phyloP scores from a whole-genome alignment of 805 yeast species.

The Ogataea wickerhamii region DNA sequence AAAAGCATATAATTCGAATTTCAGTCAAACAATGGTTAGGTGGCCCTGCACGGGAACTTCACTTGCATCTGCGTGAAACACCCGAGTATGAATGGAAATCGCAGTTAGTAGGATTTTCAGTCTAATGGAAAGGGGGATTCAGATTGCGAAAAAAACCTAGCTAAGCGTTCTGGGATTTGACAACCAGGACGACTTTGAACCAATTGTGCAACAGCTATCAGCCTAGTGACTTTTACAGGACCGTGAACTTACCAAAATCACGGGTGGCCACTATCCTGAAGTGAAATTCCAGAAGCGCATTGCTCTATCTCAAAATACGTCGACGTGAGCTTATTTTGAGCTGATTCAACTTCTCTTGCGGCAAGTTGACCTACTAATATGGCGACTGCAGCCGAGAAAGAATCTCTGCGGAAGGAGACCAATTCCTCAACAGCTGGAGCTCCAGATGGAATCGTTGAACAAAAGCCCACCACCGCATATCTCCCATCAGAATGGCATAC shows the following conservation, averaged over 20 bases:
- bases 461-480: slow-evolving; percentile 1
- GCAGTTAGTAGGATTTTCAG: neutral
- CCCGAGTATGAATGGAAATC: slow-evolving; percentile 1
- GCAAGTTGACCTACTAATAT: too few species aligned
- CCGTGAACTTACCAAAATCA: neutral
- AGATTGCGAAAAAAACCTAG: neutral
- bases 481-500: slow-evolving; percentile 8
- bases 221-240: too few species aligned
- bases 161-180: neutral
- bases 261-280: neutral
- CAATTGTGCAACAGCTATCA: too few species aligned
- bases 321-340: too few species aligned
- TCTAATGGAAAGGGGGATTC: neutral
- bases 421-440: slow-evolving; percentile 1
- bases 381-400: neutral
- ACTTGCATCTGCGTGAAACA: slow-evolving; percentile 1
- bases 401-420: slow-evolving; percentile 1
- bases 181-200: neutral
- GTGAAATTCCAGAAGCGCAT: neutral
- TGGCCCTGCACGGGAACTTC: neutral
- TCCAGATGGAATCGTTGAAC: neutral
- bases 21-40: neutral
- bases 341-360: too few species aligned
- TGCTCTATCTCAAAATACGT: too few species aligned
- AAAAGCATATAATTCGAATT: too few species aligned